Base-by-base conservation (phyloP, 192 early-diverging fungal species). In the Backusella tuberculispora region DNA sequence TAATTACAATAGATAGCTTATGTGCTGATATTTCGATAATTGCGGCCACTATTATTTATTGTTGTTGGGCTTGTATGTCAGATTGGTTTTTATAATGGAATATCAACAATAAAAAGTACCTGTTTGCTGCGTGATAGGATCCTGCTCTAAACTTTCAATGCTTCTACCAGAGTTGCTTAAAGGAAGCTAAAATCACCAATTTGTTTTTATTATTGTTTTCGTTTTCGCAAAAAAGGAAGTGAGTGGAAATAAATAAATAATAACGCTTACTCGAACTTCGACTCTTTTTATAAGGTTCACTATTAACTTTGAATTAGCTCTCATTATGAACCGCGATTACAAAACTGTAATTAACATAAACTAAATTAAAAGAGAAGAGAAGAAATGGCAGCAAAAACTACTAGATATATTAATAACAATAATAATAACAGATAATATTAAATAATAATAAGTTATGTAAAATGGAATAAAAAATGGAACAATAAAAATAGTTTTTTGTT, bases 21-120 rank as follows among this genome's bases (percentile, higher is more conserved):
- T 72, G 63, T n/a, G 37, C 48, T 60, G 76, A 72, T 24, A 78
- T n/a, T 63, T 78, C 76, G 21, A 78, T 78, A 53, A 78, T 72
- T 24, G 76, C 76, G 12, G 76, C 76, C 71, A 78, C 76, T 78
- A 78, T 15, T 2, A 53, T 47, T 21, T 34, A 34, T 34, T 34
- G 29, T 34, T 34, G 29, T 34, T 34, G 29, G 29, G 21, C n/a
- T 50, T 19, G 13, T 13, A 60, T 60, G 21, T 60, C 53, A 60
- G 53, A 24, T 26, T 24, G 53, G 24, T 60, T 12, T 60, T 43
- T 43, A 24, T 10, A 56, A 56, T 24, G 12, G 5, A 56, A 24
- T 24, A 24, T 0, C 9, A 53, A 19, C 8, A 6, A 50, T 21
- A 19, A 19, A 53, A 60, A 26, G 12, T 76, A 70, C 74, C 74